A percentile compares a stretch with the other conserved stretches of the same genome.
These are phyloP conservation scores for Russula earlei DNA, from an alignment of 768 basidiomycete genomes.

Conservation along the genomic window DNA sequence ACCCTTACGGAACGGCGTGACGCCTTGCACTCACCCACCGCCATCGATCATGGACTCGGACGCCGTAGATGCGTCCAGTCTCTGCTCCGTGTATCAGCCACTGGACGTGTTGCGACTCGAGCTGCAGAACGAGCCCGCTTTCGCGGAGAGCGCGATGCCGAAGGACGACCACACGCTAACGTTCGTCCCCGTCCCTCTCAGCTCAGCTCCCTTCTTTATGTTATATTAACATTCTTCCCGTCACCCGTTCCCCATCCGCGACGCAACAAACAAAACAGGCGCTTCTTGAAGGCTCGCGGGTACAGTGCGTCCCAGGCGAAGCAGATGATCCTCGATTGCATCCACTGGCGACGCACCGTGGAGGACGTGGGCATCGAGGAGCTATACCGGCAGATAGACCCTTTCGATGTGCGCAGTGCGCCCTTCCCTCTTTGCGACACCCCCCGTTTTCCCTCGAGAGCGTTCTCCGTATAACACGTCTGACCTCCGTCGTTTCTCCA, in stretches of 20 bases:
- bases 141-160: conserved; percentile 3
- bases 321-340: conserved; percentile 57
- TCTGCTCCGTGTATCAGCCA: conserved; percentile 6
- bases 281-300: conserved; percentile 69
- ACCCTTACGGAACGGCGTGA: not conserved
- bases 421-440: not conserved
- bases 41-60: conserved; percentile 18
- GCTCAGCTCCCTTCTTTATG: no score
- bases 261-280: conserved; percentile 37
- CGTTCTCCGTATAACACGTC: not conserved
- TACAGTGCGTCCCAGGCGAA: conserved; percentile 51
- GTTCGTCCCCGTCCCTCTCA: not conserved
- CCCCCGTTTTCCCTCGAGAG: not conserved
- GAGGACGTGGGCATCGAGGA: conserved; percentile 58
- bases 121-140: conserved; percentile 7
- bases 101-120: conserved; percentile 6
- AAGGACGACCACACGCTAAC: conserved; percentile 14
- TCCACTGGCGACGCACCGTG: conserved; percentile 58
- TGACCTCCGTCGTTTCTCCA: not conserved
- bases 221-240: not conserved
- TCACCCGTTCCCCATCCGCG: not conserved
- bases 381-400: conserved; percentile 51
- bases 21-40: not conserved
- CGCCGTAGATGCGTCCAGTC: not conserved
- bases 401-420: conserved; percentile 50